Conservation (phyloP, 805 yeast species). For the Candida maesae region DNA sequence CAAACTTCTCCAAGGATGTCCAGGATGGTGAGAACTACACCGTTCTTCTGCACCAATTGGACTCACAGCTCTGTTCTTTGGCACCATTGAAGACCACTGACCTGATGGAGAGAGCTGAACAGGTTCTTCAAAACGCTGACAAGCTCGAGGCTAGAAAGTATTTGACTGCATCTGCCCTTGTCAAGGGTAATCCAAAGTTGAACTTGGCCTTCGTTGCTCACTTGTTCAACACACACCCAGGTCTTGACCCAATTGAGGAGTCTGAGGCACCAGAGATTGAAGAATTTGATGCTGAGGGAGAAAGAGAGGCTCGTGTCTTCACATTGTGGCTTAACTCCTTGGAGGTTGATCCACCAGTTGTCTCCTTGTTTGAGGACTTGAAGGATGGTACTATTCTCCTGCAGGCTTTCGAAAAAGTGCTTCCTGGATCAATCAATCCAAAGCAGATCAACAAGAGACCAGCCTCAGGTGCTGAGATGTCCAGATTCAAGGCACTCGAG, state of each 20-base stretch:
- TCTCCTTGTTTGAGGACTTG: conserved; percentile 86
- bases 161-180: conserved; percentile 87
- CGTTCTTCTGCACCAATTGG: conserved; percentile 80
- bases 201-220: conserved; percentile 97
- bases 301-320: conserved; percentile 97
- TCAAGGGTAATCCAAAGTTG: conserved; percentile 94
- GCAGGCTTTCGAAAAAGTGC: conserved; percentile 93
- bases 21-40: conserved; percentile 96
- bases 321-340: conserved; percentile 96
- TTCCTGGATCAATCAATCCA: conserved; percentile 85
- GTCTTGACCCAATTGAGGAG: conserved; percentile 93
- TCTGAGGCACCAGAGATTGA: conserved; percentile 89
- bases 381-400: conserved; percentile 86
- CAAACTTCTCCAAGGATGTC: conserved; percentile 83
- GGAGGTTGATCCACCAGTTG: conserved; percentile 94
- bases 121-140: conserved; percentile 82
- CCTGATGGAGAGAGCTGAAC: conserved; percentile 78
- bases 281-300: conserved; percentile 99
- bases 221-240: conserved; percentile 94
- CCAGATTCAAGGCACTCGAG: conserved; percentile 92
- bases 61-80: conserved; percentile 76
- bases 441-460: conserved; percentile 84
- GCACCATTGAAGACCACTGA: conserved; percentile 79
- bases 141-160: conserved; percentile 90
- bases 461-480: conserved; percentile 65